Conservation (phyloP, 169 alveolate species). For the Plasmodium inui region DNA sequence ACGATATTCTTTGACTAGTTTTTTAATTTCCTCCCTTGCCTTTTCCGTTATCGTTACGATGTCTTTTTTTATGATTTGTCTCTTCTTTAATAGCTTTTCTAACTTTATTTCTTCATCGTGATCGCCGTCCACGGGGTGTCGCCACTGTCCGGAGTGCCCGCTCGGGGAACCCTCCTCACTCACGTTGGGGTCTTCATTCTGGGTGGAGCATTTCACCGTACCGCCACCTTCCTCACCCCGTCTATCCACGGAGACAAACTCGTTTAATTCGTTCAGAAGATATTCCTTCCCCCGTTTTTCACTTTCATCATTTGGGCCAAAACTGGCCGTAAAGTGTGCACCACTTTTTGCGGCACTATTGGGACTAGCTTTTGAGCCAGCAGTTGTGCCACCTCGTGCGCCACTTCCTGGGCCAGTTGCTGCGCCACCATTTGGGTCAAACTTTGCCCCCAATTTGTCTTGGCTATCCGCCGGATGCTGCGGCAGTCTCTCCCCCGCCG, state of each 20-base stretch:
- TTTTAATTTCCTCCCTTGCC: conserved; percentile 44
- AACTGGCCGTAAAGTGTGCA: not conserved
- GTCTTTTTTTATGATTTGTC: conserved; percentile 39
- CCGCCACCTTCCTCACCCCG: not conserved
- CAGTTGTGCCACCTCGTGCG: not conserved
- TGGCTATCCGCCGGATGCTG: not conserved
- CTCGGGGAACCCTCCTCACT: not conserved
- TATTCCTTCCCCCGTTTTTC: conserved; percentile 20
- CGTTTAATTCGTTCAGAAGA: conserved; percentile 35
- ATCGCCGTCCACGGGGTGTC: not conserved
- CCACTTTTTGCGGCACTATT: not conserved
- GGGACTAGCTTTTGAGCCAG: not conserved
- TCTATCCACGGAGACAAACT: conserved; percentile 9
- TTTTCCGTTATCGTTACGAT: conserved; percentile 60
- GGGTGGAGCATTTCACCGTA: not conserved
- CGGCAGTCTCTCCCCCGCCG: not conserved
- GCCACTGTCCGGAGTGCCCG: not conserved
- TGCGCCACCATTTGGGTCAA: not conserved
- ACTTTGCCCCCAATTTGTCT: not conserved
- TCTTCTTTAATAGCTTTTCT: conserved; percentile 43
- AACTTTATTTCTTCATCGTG: conserved; percentile 31
- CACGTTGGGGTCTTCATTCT: not conserved
- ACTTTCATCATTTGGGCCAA: not conserved
- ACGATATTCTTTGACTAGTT: not conserved
- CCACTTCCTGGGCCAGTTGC: not conserved